Evolutionary conservation across 163 green algal species (phyloP), one percentile per base, ranked within the genome.

Genomic region (Volvox carteri): DNA sequence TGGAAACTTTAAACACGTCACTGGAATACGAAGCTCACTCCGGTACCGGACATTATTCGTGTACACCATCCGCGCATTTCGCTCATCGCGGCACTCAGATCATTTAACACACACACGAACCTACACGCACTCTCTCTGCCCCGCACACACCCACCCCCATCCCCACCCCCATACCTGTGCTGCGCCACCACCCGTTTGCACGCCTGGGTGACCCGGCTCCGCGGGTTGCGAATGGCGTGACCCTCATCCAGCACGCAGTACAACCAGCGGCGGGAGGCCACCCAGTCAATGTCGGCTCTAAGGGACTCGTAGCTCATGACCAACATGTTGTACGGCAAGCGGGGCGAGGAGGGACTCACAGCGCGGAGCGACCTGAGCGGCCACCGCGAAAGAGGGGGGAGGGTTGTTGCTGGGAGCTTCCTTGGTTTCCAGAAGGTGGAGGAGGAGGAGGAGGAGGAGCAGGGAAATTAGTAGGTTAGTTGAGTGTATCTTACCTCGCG

Each of bases 191-290:
- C 48, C 0, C 89, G 70, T 84, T 94, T 95, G 89, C 52, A 76
- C 2, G 90, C 93, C 89, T 91, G 76, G 28, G 92, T 92, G 16
- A 97, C 72, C 83, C 96, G 95, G 46, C 93, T 93, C 88, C 97
- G 96, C 4, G 96, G 93, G 94, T 97, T 99, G 90, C 96, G 95
- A 78, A 99, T 98, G 52, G 98, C 92, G 92, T 99, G 98, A 0
- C 98, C 97, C 90, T 99, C 98, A 81, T 99, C 98, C 89, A 99
- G 93, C 28, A 99, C 92, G 76, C 92, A 96, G 92, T 99, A 99
- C 30, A 96, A 76, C 96, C 97, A 99, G 18, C 67, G 46, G 39
- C 91, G 42, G 6, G 42, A 65, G 12, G 85, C 42, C 28, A 97
- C 87, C 96, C 94, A 97, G 7, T 97, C 94, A 14, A 96, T 90